Evolutionary conservation across 2,329 filamentous ascomycete species (phyloP), one percentile per base, ranked within the genome.

Genomic region (Aaosphaeria pasadenensis): DNA sequence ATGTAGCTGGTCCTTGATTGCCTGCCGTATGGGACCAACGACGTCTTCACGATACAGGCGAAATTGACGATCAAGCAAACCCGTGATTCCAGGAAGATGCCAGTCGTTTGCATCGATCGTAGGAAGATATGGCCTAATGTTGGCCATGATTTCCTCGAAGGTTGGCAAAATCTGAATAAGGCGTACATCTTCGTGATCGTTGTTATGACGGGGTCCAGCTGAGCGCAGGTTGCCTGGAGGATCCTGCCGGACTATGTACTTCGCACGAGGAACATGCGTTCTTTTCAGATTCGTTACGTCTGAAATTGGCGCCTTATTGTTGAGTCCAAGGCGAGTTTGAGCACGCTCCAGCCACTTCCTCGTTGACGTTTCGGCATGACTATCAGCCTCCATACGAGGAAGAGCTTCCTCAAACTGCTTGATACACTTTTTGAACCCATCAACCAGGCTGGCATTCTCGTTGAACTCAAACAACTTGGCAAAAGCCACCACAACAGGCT

Each of bases 11-110:
- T 29, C 11, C 7, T 39, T 43, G 5, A 54, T 36, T 1, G 72
- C 72, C 53, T 81, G 77, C 29, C 77, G 70, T 4, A 83, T 64
- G 47, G 79, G 74, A 0, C 77, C 77, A 3, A 82, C 66, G 0
- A 74, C 78, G 54, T 84, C 80, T 60, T 83, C 77, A 3, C 80
- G 71, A 2, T 82, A 60, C 0, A 83, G 72, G 6, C 80, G 74
- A 42, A 83, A 84, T 46, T 83, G 74, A 46, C 75, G 66, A 56
- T 83, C 80, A 0, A 83, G 56, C 1, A 78, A 71, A 2, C 78
- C 77, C 36, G 47, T 42, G 2, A 51, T 36, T 3, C 57, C 56
- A 24, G 42, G 38, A 3, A 46, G 35, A 42, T 59, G 49, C 11
- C 52, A 57, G 30, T 67, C 56, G 17, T 62, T 52, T 1, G 51